These are phyloP conservation scores for Spathaspora boniae DNA, from an alignment of 805 yeast species.

Conservation along the genomic window DNA sequence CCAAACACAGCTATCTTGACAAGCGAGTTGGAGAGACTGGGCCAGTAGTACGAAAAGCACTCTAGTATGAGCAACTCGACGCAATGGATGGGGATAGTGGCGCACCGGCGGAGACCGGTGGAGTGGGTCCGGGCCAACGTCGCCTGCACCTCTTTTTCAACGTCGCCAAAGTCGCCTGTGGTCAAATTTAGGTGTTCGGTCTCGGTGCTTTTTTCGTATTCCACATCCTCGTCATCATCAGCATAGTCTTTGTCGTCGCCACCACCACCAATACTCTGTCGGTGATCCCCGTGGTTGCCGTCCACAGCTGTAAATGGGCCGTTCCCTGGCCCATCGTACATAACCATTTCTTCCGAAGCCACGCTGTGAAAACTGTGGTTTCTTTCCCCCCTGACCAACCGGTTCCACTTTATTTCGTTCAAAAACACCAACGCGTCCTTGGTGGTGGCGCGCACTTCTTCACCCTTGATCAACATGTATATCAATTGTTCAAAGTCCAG, in stretches of 20 bases:
- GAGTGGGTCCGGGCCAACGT: not conserved
- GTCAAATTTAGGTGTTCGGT: conserved; percentile 9
- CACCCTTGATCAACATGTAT: conserved; percentile 32
- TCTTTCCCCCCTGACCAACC: conserved; percentile 4
- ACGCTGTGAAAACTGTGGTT: not conserved
- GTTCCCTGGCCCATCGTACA: not conserved
- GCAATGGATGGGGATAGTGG: conserved; percentile 4
- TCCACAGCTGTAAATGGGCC: not conserved
- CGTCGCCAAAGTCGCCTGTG: not conserved
- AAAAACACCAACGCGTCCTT: conserved; percentile 18
- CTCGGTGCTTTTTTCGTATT: conserved; percentile 4
- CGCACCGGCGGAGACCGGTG: not conserved
- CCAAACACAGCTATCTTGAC: conserved; percentile 2
- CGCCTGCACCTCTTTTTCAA: not conserved
- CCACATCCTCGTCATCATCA: conserved; percentile 7
- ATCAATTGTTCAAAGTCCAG: conserved; percentile 18
- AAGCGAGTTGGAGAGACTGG: conserved; percentile 4
- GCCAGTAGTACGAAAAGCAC: conserved; percentile 4
- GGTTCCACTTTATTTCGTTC: conserved; percentile 19
- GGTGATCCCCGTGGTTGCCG: not conserved
- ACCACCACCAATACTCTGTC: not conserved
- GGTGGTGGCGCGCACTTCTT: conserved; percentile 7
- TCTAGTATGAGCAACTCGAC: conserved; percentile 7
- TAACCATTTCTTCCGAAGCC: not conserved
- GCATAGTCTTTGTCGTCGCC: not conserved